Conservation (phyloP, 208 protist genomes). For the Phytomonas sp. region DNA sequence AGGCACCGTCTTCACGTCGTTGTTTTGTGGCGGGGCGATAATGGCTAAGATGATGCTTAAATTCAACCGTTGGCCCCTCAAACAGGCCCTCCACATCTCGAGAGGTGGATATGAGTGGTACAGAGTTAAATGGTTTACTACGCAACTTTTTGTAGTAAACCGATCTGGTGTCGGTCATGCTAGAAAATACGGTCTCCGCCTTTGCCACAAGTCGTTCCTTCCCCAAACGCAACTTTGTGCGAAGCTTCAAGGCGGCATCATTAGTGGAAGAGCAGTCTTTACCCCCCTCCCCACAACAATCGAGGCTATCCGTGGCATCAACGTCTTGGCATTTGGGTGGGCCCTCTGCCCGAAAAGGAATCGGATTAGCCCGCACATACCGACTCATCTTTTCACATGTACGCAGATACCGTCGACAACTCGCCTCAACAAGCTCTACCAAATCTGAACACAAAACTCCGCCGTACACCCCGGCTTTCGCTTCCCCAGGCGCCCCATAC, state of each 20-base stretch:
- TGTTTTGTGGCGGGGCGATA: slow-evolving; percentile 11
- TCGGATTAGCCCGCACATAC: background rate
- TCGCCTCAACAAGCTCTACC: background rate
- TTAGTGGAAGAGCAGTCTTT: background rate
- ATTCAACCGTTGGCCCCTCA: slow-evolving; percentile 68
- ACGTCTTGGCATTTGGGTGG: background rate
- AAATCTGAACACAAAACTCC: background rate
- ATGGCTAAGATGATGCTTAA: slow-evolving; percentile 28
- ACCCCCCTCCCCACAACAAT: background rate
- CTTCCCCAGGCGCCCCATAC: background rate
- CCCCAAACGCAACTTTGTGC: background rate
- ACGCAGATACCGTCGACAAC: background rate
- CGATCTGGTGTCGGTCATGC: slow-evolving; percentile 49
- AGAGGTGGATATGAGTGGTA: slow-evolving; percentile 25
- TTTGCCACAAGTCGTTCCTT: slow-evolving; percentile 7
- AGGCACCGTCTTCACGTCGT: background rate
- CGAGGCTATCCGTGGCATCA: background rate
- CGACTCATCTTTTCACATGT: background rate
- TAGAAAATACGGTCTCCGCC: slow-evolving; percentile 28
- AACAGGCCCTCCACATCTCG: slow-evolving; percentile 37
- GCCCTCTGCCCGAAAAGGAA: background rate
- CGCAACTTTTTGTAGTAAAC: slow-evolving; percentile 55
- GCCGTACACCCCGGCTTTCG: background rate
- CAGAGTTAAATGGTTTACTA: slow-evolving; percentile 15
- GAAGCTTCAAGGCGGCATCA: background rate